Percentiles rank a stretch among this genome's conserved stretches.
phyloP scores from a whole-genome alignment of 257 asterid species.

The Salvia miltiorrhiza region DNA sequence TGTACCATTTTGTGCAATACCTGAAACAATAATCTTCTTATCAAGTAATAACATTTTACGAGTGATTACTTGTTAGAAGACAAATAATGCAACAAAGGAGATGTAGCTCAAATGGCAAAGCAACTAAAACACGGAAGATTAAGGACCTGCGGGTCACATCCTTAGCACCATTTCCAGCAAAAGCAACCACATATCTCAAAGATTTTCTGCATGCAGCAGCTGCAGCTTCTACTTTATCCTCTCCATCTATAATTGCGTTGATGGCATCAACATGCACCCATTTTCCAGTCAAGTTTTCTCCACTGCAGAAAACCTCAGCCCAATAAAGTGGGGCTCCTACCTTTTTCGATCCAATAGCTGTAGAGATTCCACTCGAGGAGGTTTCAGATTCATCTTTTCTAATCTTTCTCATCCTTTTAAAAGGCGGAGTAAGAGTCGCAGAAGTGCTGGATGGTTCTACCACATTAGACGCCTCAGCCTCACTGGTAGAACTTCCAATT shows the following conservation, averaged over 20 bases:
- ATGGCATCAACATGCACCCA: conserved; percentile 95
- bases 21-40: conserved; percentile 38
- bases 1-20: conserved; percentile 92
- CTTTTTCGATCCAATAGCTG: conserved; percentile 85
- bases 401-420: conserved; percentile 44
- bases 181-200: conserved; percentile 88
- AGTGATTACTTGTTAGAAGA: background rate
- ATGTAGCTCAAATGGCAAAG: background rate
- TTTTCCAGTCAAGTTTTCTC: conserved; percentile 85
- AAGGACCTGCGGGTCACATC: conserved; percentile 96
- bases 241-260: conserved; percentile 82
- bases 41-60: background rate
- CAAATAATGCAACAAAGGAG: background rate
- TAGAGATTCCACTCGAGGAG: conserved; percentile 59
- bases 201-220: conserved; percentile 89
- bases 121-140: conserved; percentile 11
- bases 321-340: conserved; percentile 94
- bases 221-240: conserved; percentile 85
- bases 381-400: conserved; percentile 47
- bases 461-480: conserved; percentile 23
- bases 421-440: conserved; percentile 35
- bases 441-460: conserved; percentile 38
- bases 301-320: conserved; percentile 90
- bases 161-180: conserved; percentile 96
- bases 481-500: conserved; percentile 32